These are phyloP conservation scores for Fusarium sp. DNA, from an alignment of 2,329 filamentous ascomycete genomes.

Conservation along the genomic window DNA sequence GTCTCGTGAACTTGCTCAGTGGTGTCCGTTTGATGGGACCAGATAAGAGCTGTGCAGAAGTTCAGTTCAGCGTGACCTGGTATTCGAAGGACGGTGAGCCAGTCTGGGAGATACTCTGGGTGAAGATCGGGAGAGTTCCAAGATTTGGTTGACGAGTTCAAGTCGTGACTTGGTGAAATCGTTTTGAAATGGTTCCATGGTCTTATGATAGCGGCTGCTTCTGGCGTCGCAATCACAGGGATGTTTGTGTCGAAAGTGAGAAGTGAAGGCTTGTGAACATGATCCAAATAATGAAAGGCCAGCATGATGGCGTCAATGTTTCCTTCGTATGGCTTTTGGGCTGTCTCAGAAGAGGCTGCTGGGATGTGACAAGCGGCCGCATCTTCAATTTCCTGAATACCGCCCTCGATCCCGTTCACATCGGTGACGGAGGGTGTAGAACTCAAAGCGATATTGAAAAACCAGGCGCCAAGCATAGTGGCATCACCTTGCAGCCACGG, in stretches of 20 bases:
- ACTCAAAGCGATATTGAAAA: conserved; percentile 36
- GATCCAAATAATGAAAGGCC: conserved; percentile 34
- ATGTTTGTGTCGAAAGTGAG: conserved; percentile 28
- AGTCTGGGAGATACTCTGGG: not conserved
- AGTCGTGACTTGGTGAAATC: conserved; percentile 24
- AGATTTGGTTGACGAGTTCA: conserved; percentile 9
- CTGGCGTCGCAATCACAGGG: conserved; percentile 33
- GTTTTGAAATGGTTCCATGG: conserved; percentile 36
- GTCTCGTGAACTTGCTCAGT: not conserved
- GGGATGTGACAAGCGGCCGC: conserved; percentile 1
- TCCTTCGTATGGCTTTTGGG: not conserved
- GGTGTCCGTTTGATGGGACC: not conserved
- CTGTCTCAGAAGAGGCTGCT: no score
- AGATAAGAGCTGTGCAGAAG: conserved; percentile 4
- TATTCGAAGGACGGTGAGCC: not conserved
- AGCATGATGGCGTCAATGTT: conserved; percentile 38
- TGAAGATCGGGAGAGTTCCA: conserved; percentile 31
- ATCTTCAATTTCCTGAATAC: conserved; percentile 35
- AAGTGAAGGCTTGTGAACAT: conserved; percentile 34
- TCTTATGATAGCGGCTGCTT: conserved; percentile 22
- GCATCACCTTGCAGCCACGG: conserved; percentile 51
- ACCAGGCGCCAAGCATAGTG: conserved; percentile 33
- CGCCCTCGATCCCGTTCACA: conserved; percentile 18
- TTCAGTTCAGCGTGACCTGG: not conserved
- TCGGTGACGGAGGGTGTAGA: conserved; percentile 2